Base-by-base conservation (phyloP, 441 rosid genomes). In the Populus hybrid region DNA sequence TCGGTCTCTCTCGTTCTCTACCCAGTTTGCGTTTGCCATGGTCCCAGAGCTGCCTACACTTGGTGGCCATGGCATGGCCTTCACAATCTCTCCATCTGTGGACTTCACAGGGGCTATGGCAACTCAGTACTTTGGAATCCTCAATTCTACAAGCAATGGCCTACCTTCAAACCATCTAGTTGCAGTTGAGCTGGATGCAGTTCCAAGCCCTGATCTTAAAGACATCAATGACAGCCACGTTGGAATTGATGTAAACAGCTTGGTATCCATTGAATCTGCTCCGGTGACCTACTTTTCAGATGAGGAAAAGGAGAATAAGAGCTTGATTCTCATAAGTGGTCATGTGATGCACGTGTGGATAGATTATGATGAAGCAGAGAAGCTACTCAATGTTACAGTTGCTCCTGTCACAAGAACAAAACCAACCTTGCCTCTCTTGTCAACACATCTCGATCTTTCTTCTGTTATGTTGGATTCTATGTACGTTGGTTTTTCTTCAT, bases 61-160 rank as follows among this genome's bases (percentile, higher is more conserved):
- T 14, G 38, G 84, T 11, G 95, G 95, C 16, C 90, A 88, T 9
- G 96, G 93, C 69, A 46, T 93, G n/a, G 81, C 89, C 79, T 91
- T 93, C 35, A 83, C 82, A 36, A 76, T 91, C 75, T 88, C 94
- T 34, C 88, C 90, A 3, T 80, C 83, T 10, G 40, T 9, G 6
- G 84, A 87, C 72, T 83, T 91, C 74, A 73, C 72, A 0, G 76
- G 72, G 2, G 89, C 89, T 2, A 6, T 7, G 8, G 80, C 84
- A 42, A 10, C 50, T 57, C 73, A 78, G 36, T 84, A 76, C 77
- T 75, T 90, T 11, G 96, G 96, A 23, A 80, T 91, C 24, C 84
- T 91, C 63, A 89, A 88, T 34, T 40, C 64, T 0, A 57, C 85
- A 7, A 81, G 74, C 9, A 23, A 67, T 14, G 89, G 88, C 36